Percentiles rank a stretch among this genome's conserved stretches.
These are phyloP conservation scores for Durotheca rogersii DNA, from an alignment of 495 filamentous ascomycete species.

Conservation along the genomic window DNA sequence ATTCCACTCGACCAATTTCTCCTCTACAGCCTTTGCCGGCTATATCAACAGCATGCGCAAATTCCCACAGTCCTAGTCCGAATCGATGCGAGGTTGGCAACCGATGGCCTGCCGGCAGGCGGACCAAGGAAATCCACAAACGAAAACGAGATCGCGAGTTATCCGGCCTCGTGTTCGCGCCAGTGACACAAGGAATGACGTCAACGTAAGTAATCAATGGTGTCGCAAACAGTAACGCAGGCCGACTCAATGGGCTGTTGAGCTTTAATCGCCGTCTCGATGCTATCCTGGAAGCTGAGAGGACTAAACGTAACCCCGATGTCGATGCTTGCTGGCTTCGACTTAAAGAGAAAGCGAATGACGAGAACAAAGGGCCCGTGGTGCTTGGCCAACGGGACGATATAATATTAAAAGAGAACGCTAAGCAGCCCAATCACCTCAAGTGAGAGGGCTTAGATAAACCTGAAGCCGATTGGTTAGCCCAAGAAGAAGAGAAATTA, in stretches of 20 bases:
- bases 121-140: constrained; percentile 21
- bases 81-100: constrained; percentile 24
- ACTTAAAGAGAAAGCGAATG: constrained; percentile 29
- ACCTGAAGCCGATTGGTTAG: constrained; percentile 17
- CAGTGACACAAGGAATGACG: constrained; percentile 17
- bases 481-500: constrained; percentile 5
- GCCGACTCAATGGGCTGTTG: constrained; percentile 35
- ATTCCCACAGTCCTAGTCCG: constrained; percentile 13
- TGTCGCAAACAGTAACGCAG: constrained; percentile 31
- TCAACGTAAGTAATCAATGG: constrained; percentile 27
- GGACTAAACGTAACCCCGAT: constrained; percentile 29
- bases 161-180: constrained; percentile 20
- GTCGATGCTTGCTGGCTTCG: constrained; percentile 15
- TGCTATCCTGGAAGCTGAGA: constrained; percentile 37
- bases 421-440: constrained; percentile 25
- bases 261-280: constrained; percentile 35
- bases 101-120: constrained; percentile 20
- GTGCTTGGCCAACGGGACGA: constrained; percentile 8
- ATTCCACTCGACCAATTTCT: constrained; percentile 33
- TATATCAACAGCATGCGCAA: constrained; percentile 36
- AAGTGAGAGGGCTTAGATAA: constrained; percentile 12
- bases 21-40: constrained; percentile 20
- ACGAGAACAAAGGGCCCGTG: constrained; percentile 23
- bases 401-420: constrained; percentile 14
- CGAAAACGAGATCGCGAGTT: constrained; percentile 20